Conservation (phyloP, 192 early-diverging fungal species). For the Coemansia sp. region DNA sequence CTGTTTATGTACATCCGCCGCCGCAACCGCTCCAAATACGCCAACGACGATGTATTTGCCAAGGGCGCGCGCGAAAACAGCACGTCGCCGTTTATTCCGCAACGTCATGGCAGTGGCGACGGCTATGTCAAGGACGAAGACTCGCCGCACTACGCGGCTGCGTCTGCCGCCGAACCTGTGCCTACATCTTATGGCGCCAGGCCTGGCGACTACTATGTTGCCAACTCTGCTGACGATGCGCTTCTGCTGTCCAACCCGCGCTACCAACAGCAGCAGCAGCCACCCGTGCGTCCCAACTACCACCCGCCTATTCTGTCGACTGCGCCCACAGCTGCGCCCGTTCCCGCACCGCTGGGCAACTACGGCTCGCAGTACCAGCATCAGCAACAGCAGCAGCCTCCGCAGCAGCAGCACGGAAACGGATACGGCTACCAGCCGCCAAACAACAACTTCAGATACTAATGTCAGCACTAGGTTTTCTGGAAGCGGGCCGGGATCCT, state of each 20-base stretch:
- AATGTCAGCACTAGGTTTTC: not conserved
- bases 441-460: not conserved
- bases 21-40: conserved; percentile 26
- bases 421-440: conserved; percentile 4
- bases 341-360: conserved; percentile 2
- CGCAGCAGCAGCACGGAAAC: conserved; percentile 11
- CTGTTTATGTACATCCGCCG: conserved; percentile 38
- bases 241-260: conserved; percentile 20
- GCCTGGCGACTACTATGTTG: conserved; percentile 6
- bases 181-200: not conserved
- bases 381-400: conserved; percentile 8
- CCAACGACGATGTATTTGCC: conserved; percentile 36
- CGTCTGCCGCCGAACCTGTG: not conserved
- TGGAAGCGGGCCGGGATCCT: not conserved
- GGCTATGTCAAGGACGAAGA: conserved; percentile 31
- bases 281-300: not conserved
- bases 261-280: conserved; percentile 9
- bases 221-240: conserved; percentile 19
- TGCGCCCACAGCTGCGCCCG: not conserved
- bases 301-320: conserved; percentile 1
- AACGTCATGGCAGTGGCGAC: conserved; percentile 21
- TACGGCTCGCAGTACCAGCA: conserved; percentile 8
- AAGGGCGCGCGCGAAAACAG: conserved; percentile 25
- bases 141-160: not conserved
- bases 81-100: conserved; percentile 31